Percentiles rank a stretch among this genome's conserved stretches.
Conservation (phyloP, 2,329 filamentous ascomycete genomes). For the Calonectria pseudoreteaudii region DNA sequence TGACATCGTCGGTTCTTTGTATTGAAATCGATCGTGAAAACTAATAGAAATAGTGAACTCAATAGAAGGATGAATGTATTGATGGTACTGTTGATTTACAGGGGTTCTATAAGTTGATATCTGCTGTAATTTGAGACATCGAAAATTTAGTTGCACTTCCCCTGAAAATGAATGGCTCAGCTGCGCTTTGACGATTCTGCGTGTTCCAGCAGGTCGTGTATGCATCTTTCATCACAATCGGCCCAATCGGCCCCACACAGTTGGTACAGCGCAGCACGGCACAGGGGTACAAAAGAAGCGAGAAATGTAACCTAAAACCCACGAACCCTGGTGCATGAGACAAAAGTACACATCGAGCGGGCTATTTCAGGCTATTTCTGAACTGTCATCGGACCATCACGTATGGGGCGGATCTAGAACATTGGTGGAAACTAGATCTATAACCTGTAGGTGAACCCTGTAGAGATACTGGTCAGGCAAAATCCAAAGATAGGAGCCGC, state of each 20-base stretch:
- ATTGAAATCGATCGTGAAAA: too few relatives aligned
- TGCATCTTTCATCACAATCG: not conserved
- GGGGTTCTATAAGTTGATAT: not conserved
- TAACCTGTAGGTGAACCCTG: not conserved
- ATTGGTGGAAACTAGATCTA: not conserved
- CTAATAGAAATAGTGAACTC: too few relatives aligned
- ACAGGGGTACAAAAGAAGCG: not conserved
- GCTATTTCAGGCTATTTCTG: not conserved
- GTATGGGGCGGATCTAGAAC: not conserved
- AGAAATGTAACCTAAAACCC: not conserved
- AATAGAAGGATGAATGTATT: too few relatives aligned
- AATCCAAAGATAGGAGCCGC: not conserved
- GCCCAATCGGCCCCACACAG: not conserved
- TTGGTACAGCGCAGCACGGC: not conserved
- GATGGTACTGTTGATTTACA: not conserved
- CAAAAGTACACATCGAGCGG: not conserved
- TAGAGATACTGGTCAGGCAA: not conserved
- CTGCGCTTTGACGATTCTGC: not conserved
- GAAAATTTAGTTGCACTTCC: not conserved
- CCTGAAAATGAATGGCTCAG: too few relatives aligned
- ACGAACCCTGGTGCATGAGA: not conserved
- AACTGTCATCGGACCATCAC: not conserved
- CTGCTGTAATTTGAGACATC: not conserved
- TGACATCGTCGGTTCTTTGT: too few relatives aligned
- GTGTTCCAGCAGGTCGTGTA: not conserved